Evolutionary conservation across 768 basidiomycete genomes (phyloP), one percentile per base, ranked within the genome.

Genomic region (Termitomyces sp.): DNA sequence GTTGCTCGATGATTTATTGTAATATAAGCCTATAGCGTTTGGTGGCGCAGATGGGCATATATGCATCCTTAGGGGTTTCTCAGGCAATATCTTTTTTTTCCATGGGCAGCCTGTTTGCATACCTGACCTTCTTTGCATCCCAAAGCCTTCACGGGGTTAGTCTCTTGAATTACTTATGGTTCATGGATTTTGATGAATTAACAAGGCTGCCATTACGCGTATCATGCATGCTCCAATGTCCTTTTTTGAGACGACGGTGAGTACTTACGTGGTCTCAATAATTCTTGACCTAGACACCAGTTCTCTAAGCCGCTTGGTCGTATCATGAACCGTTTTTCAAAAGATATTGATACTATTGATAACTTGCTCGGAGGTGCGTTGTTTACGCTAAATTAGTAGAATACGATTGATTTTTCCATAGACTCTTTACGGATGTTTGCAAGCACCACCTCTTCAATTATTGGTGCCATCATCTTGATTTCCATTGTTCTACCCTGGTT

Each of bases 271-370:
- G 2, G 8, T 55, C 27, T 22, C 15, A 11, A 58, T 16, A 16
- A 27, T 45, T 6, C 6, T 2, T 6, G 30, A 30, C 3, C 12
- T 24, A 12, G 31, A 48, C 3, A 20, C 34, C 9, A 12, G 41
- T 49, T 15, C 15, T 44, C 3, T 64, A 87, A 87, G 79, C 91
- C 91, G 6, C 78, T 91, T 22, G 94, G 94, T 16, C 84, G 92
- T 12, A 91, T 97, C 61, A 88, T 93, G 83, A 94, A 94, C 70
- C 84, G 93, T 16, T 93, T 97, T 69, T 86, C 91, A 1, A 93
- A 93, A 76, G 89, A 92, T 69, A 83, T 91, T 52, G 89, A 93
- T 67, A 92, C 89, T 0, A 79, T 92, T 54, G 91, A 93, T 68
- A 93, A 91, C 65, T 59, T 80, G 42, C 78, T 91, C 6, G 84